Percentiles rank a stretch among this genome's conserved stretches.
Conservation (phyloP, 805 yeast species). For the Myxozyma udenii region DNA sequence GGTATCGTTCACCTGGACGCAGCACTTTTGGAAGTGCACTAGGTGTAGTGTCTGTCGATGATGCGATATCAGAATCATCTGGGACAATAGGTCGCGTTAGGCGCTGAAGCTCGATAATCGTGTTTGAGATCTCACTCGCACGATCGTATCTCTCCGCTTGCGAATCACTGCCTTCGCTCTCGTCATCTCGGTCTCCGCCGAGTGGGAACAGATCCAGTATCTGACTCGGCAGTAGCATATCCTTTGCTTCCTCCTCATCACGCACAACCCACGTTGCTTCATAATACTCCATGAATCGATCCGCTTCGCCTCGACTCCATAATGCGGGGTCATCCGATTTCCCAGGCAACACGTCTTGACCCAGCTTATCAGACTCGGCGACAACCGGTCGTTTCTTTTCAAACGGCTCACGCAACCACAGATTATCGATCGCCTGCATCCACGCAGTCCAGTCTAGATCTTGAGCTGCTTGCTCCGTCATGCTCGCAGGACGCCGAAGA, state of each 20-base stretch:
- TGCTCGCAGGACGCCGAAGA: constrained; percentile 6
- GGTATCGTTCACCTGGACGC: constrained; percentile 4
- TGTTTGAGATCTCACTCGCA: not conserved
- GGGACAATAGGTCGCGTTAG: not conserved
- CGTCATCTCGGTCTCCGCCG: not conserved
- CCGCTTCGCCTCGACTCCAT: constrained; percentile 14
- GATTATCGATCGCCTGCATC: constrained; percentile 3
- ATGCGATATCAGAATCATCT: not conserved
- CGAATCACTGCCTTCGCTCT: not conserved
- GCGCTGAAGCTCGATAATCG: not conserved
- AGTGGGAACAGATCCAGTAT: constrained; percentile 23
- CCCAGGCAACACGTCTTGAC: too few species aligned
- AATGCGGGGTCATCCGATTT: constrained; percentile 17
- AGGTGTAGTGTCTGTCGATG: not conserved
- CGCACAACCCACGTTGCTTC: constrained; percentile 15
- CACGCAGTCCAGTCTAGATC: constrained; percentile 26
- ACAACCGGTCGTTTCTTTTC: too few species aligned
- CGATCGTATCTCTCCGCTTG: not conserved
- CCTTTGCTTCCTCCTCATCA: constrained; percentile 17
- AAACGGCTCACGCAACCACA: constrained; percentile 10
- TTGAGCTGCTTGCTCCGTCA: constrained; percentile 20
- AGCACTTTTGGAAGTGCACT: not conserved
- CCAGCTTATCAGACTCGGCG: too few species aligned
- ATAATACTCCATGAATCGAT: constrained; percentile 20
- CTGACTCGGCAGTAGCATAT: constrained; percentile 5